Base-by-base conservation (phyloP, 768 basidiomycete genomes). In the Crepidotus variabilis region DNA sequence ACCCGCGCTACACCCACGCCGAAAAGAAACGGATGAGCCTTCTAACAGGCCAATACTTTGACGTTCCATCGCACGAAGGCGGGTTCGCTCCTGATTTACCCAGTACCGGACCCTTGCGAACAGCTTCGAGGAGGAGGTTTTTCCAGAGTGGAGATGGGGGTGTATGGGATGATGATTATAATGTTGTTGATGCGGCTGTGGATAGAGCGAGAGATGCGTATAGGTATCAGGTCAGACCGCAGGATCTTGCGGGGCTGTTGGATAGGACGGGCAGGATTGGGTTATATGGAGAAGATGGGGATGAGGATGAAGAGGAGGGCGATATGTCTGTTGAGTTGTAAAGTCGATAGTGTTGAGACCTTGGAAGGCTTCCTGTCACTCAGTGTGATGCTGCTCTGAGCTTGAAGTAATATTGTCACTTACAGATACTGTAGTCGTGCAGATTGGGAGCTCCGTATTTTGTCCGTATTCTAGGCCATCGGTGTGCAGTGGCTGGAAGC, bases 1-100 rank as follows among this genome's bases (percentile, higher is more conserved):
- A n/a, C n/a, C n/a, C n/a, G n/a, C n/a, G n/a, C n/a, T n/a, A 62
- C 61, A 58, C 60, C 50, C 57, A 65, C 46, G 64, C 68, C 22
- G 71, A 71, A 33, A 76, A 76, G 61, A 82, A 82, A 60, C 81
- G 84, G 53, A 89, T 90, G 85, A 88, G 86, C 60, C 75, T 89
- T 48, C 52, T 86, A 50, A 87, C 85, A 16, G 82, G 81, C 57
- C 77, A 81, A 54, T 84, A 80, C 59, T 73, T 80, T 56, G 81
- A 86, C 45, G 72, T 78, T 0, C 79, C 81, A 0, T 54, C 63
- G 6, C 73, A 78, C 11, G 81, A 78, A 54, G 69, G 75, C 39
- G 74, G 73, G 52, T 75, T 69, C 56, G 72, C 70, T 28, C 75
- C 28, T 28, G 28, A 72, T 49, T 76, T 73, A 8, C 60, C 60